Evolutionary conservation across 2,329 filamentous ascomycete genomes (phyloP), one percentile per base, ranked within the genome.

Genomic region (Escovopsis sp.): DNA sequence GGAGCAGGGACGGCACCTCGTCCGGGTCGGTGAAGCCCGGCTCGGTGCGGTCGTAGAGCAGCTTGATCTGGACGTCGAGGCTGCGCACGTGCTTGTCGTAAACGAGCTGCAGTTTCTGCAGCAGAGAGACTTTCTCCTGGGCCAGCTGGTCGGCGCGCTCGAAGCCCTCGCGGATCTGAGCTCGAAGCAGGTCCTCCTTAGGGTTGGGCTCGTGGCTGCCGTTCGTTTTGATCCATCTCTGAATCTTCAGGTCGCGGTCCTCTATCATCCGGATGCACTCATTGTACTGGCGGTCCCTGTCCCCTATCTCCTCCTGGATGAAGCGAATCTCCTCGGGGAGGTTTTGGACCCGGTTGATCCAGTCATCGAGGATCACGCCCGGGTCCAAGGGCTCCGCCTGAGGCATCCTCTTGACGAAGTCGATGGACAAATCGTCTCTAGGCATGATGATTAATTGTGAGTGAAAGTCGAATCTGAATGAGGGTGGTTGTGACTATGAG

Each of bases 271-370:
- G 71, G 45, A 80, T 67, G 56, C 80, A 80, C 39, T 85, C 78
- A 55, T 75, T 68, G 51, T 85, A 82, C 49, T 77, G 70, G 40
- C 75, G 72, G 58, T 93, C 85, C 60, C 88, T 89, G 57, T 84
- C 80, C 55, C 78, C 70, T 48, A 89, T 84, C 62, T 91, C 85
- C 56, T 88, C 84, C 55, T 88, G 81, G 48, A 89, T 72, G 64
- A 88, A 87, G 18, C 80, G 79, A 46, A 91, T 79, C 62, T 91
- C 85, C 48, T 85, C 82, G 47, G 84, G 84, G 26, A 89, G 70
- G 55, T 91, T 91, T 53, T 82, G 78, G 18, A 82, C 81, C 62
- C 67, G 71, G 58, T 80, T 77, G 57, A 81, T 76, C 69, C 82
- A 88, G 59, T 87, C 82, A 59, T 89, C 83, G 52, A 88, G 74